Base-by-base conservation (phyloP, 176 grass and related monocot species). In the Oryza coarctata region DNA sequence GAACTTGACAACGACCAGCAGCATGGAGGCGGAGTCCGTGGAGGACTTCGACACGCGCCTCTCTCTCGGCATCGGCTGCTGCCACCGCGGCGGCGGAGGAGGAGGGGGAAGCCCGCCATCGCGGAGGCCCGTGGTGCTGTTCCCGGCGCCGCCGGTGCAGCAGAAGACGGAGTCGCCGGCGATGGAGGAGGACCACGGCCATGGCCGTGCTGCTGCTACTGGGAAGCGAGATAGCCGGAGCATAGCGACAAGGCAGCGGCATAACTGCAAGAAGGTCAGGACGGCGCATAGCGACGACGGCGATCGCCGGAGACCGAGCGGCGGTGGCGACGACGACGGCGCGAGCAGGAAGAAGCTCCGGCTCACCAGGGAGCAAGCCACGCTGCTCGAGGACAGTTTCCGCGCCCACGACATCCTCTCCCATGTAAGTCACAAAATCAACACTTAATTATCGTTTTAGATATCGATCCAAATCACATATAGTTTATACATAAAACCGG, bases 331-430 rank as follows among this genome's bases (percentile, higher is more conserved):
- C 30, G 61, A 9, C 9, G 23, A 18, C 10, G 80, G 68, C 2
- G 20, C 43, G 35, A 89, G 1, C 18, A 55, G 83, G 80, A 92
- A 92, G 87, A 92, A 92, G 84, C 87, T 92, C 44, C 80, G 66
- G 84, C 87, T 92, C 18, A 92, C 71, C 18, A 6, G 9, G 1
- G 71, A 39, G 61, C 90, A 92, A 84, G 70, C 84, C 3, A 36
- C 80, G 36, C 9, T 89, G 45, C 84, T 92, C 3, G 90, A 92
- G 72, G 58, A 84, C 14, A 84, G 70, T 60, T 89, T 92, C 84
- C 79, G 87, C 40, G 44, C 65, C n/a, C 90, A 81, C 76, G 80
- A 73, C 80, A 80, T 89, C 75, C 75, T 92, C 2, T 84, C 83
- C 1, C 87, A 85, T 32, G 90, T 92, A 80, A 0, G 77, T 29